Evolutionary conservation across 305 asterid genomes (phyloP).

Genomic region (Fraxinus greggii): DNA sequence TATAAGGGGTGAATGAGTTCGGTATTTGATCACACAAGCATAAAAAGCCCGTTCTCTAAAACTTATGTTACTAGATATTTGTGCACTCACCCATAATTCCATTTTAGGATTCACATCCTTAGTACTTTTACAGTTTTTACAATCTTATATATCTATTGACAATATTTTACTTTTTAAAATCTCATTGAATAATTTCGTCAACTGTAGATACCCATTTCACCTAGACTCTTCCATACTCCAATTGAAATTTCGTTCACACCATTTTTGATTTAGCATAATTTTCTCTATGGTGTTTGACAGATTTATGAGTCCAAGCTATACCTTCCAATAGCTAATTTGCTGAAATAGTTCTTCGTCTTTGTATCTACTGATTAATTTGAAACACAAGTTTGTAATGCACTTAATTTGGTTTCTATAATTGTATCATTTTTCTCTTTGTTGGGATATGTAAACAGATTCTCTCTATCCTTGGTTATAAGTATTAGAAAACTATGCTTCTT

Average conservation of each 20-base stretch:
- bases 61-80: neutral
- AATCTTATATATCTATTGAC: neutral
- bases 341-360: neutral
- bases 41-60: neutral
- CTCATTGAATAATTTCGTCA: neutral
- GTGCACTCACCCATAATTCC: neutral
- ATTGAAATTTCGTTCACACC: neutral
- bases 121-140: neutral
- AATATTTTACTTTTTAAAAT: neutral
- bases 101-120: neutral
- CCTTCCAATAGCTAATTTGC: neutral
- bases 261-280: no score
- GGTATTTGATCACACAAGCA: no score
- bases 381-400: neutral
- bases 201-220: no score
- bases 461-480: neutral
- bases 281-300: neutral
- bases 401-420: neutral
- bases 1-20: no score
- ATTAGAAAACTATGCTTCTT: neutral
- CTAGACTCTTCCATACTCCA: no score
- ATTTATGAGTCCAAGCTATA: neutral
- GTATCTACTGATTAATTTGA: neutral
- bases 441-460: neutral
- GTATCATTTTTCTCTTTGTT: neutral